A percentile compares a stretch with the other conserved stretches of the same genome.
Evolutionary conservation across 2,329 filamentous ascomycete species (phyloP).

Genomic region (Mycogone perniciosa): DNA sequence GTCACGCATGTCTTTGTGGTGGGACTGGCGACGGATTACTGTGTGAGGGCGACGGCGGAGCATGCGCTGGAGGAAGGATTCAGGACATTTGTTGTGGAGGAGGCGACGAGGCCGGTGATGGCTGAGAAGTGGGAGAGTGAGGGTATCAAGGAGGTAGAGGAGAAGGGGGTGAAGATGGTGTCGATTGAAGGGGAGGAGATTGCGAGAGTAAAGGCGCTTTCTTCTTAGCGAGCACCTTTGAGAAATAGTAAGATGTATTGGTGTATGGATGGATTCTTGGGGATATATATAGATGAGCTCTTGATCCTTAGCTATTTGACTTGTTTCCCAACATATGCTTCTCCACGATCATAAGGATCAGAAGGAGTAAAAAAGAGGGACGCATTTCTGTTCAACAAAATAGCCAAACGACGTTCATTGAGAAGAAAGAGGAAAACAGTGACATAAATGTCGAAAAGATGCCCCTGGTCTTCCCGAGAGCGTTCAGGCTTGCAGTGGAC

Average conservation of each 20-base stretch:
- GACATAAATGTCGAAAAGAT: too few species aligned
- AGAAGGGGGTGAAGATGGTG: constrained; percentile 3
- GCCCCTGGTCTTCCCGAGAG: too few species aligned
- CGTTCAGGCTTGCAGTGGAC: too few species aligned
- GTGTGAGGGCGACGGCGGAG: constrained; percentile 74
- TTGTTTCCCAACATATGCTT: too few species aligned
- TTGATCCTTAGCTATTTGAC: too few species aligned
- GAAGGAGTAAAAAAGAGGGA: too few species aligned
- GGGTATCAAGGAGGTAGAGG: constrained; percentile 17
- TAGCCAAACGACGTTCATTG: too few species aligned
- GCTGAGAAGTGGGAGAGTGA: constrained; percentile 54
- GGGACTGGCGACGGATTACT: constrained; percentile 84
- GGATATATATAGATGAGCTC: not conserved
- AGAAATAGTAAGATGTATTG: too few species aligned
- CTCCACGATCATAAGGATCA: too few species aligned
- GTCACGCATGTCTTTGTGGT: constrained; percentile 80
- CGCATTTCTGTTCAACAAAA: too few species aligned
- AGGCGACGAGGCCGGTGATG: constrained; percentile 71
- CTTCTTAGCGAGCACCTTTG: not conserved
- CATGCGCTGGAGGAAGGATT: constrained; percentile 75
- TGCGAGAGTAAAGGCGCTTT: not conserved
- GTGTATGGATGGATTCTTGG: not conserved
- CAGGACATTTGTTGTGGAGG: constrained; percentile 66
- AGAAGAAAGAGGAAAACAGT: too few species aligned
- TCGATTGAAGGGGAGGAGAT: not conserved